These are phyloP conservation scores for Nitzschia inconspicua DNA, from an alignment of 108 stramenopile genomes.

Conservation along the genomic window DNA sequence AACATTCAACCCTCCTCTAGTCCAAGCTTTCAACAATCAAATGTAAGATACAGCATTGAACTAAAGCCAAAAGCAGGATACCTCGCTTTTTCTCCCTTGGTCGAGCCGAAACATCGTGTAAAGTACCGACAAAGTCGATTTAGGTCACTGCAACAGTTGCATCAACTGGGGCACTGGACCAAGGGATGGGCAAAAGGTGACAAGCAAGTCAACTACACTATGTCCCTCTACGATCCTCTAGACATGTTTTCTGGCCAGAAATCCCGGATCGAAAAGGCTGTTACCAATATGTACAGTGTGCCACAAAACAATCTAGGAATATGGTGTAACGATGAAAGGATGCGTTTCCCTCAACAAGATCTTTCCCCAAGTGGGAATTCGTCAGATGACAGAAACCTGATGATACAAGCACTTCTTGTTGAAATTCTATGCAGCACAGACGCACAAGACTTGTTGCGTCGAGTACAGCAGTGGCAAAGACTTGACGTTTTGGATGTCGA, in stretches of 20 bases:
- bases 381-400: no score
- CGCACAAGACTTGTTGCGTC: no score
- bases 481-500: slow-evolving; percentile 23
- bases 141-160: slow-evolving; percentile 42
- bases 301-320: slow-evolving; percentile 70
- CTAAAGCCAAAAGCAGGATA: slow-evolving; percentile 83
- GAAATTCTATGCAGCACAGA: no score
- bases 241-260: slow-evolving; percentile 50
- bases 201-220: neutral
- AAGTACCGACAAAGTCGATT: slow-evolving; percentile 55
- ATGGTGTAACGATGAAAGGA: slow-evolving; percentile 33
- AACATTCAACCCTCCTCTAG: no score
- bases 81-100: slow-evolving; percentile 57
- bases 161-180: slow-evolving; percentile 30
- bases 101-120: slow-evolving; percentile 45
- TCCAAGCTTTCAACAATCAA: no score
- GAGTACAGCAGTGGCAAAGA: slow-evolving; percentile 7
- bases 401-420: no score
- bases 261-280: slow-evolving; percentile 26
- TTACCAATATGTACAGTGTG: slow-evolving; percentile 34
- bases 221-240: slow-evolving; percentile 39
- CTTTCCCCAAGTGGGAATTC: no score
- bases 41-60: slow-evolving; percentile 40
- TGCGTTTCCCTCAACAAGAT: no score
- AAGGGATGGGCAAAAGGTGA: slow-evolving; percentile 39